Percentiles rank a stretch among this genome's conserved stretches.
phyloP scores from a whole-genome alignment of 495 filamentous ascomycete genomes.

The Schizothecium vesticola region DNA sequence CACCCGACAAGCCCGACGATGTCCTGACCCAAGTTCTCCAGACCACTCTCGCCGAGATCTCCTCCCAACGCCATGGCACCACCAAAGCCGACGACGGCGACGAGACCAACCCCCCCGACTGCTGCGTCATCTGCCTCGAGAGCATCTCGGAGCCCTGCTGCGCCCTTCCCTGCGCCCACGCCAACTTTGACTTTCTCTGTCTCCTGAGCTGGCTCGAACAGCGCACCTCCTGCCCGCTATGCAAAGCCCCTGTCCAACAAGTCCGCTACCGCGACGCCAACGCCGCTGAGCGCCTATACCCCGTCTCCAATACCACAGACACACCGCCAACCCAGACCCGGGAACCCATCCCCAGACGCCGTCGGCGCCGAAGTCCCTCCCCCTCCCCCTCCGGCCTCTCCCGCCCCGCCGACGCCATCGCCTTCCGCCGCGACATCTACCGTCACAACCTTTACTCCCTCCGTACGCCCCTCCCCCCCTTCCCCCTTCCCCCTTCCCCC shows the following conservation, averaged over 20 bases:
- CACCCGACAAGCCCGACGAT: conserved; percentile 19
- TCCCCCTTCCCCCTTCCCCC: neutral
- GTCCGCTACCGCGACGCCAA: conserved; percentile 63
- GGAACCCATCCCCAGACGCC: neutral
- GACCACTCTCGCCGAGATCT: conserved; percentile 43
- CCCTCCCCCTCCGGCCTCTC: neutral
- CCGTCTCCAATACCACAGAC: conserved; percentile 26
- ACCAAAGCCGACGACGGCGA: neutral
- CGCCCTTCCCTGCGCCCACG: conserved; percentile 70
- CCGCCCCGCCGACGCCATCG: conserved; percentile 52
- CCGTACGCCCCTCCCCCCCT: conserved; percentile 39
- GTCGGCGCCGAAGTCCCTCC: neutral
- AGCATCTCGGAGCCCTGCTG: conserved; percentile 63
- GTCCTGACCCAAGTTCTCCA: conserved; percentile 41
- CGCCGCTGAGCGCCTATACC: conserved; percentile 44
- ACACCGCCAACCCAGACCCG: neutral
- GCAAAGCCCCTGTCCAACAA: conserved; percentile 61
- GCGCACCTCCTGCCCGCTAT: conserved; percentile 69
- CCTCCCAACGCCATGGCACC: conserved; percentile 15
- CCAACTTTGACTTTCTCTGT: conserved; percentile 79
- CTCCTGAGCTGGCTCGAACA: conserved; percentile 78
- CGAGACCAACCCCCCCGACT: conserved; percentile 16
- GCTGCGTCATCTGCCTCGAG: conserved; percentile 73
- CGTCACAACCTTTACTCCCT: conserved; percentile 69
- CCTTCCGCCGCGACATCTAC: conserved; percentile 70